Percentiles rank a stretch among this genome's conserved stretches.
Evolutionary conservation across 2,329 filamentous ascomycete genomes (phyloP).

Genomic region (Ceratocystis papillata): DNA sequence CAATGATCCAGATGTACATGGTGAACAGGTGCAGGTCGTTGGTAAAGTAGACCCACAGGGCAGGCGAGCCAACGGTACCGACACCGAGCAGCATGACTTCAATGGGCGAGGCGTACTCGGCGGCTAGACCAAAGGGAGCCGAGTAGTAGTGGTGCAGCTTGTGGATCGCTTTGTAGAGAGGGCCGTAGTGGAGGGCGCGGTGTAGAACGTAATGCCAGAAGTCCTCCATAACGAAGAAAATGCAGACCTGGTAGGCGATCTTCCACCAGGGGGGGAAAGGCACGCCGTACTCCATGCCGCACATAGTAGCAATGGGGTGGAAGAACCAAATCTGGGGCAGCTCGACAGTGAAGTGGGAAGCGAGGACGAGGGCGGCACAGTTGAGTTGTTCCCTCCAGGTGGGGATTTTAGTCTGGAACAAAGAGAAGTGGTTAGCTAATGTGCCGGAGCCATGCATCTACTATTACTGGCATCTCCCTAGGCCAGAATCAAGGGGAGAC

Average conservation of each 20-base stretch:
- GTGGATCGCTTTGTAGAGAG: conserved; percentile 92
- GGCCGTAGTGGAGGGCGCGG: conserved; percentile 83
- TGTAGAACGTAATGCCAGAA: conserved; percentile 98
- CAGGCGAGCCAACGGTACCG: conserved; percentile 70
- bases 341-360: conserved; percentile 96
- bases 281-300: conserved; percentile 75
- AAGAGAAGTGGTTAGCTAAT: not conserved
- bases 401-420: conserved; percentile 60
- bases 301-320: conserved; percentile 89
- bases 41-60: conserved; percentile 73
- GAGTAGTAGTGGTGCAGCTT: conserved; percentile 99
- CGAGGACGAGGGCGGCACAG: conserved; percentile 82
- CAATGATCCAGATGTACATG: conserved; percentile 93
- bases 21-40: conserved; percentile 87
- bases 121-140: conserved; percentile 88
- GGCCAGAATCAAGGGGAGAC: too few species aligned
- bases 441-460: too few species aligned
- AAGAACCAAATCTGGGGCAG: conserved; percentile 98
- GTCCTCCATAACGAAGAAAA: conserved; percentile 95
- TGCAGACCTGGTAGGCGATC: conserved; percentile 80
- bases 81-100: conserved; percentile 91
- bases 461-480: too few species aligned
- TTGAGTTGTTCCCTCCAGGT: conserved; percentile 90
- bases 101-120: conserved; percentile 94
- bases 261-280: conserved; percentile 79